Evolutionary conservation across 345 rosid genomes (phyloP).

Genomic region (Xanthoceras sorbifolium): DNA sequence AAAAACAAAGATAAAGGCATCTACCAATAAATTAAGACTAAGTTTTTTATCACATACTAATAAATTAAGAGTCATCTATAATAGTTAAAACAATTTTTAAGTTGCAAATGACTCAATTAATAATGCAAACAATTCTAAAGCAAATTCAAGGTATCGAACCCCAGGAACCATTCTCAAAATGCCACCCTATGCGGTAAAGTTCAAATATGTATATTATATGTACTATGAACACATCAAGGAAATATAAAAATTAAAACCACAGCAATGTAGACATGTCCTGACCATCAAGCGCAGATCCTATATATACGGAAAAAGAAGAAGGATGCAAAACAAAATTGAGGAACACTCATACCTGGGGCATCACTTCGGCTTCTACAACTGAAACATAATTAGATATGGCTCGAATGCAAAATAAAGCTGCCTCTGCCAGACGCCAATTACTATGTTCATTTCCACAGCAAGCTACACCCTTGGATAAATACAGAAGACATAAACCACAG

Average conservation of each 20-base stretch:
- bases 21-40: not conserved
- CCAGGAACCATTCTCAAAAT: not conserved
- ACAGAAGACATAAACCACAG: conserved; percentile 17
- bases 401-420: conserved; percentile 92
- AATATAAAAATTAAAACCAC: not conserved
- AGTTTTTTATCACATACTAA: not conserved
- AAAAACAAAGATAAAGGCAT: not conserved
- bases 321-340: conserved; percentile 15
- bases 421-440: conserved; percentile 96
- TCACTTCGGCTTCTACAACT: conserved; percentile 70
- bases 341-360: conserved; percentile 76
- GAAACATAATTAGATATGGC: conserved; percentile 91
- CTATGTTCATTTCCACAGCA: conserved; percentile 63
- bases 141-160: not conserved
- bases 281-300: not conserved
- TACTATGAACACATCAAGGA: not conserved
- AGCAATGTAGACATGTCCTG: not conserved
- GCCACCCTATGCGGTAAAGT: not conserved
- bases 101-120: not conserved
- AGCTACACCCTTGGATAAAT: conserved; percentile 61
- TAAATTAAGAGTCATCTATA: not conserved
- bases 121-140: conserved; percentile 6
- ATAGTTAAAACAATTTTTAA: not conserved
- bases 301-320: not conserved
- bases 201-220: not conserved